Conservation (phyloP, 495 filamentous ascomycete genomes). For the Penicillium paxilli region DNA sequence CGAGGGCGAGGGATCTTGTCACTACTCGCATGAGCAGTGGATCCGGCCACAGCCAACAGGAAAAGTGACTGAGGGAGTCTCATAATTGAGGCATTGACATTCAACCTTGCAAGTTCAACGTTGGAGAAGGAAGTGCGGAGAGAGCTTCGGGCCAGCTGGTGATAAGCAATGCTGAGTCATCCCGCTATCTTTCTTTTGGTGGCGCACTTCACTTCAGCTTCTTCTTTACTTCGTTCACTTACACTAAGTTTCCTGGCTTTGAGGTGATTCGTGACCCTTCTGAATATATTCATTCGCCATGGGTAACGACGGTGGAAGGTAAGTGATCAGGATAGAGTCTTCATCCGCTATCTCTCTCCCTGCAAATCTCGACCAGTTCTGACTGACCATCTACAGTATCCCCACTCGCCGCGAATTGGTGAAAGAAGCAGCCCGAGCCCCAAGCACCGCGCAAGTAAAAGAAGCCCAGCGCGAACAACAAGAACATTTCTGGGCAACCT, state of each 20-base stretch:
- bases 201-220: too few species aligned
- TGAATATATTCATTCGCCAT: too few species aligned
- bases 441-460: conserved; percentile 87
- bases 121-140: conserved; percentile 31
- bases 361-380: too few species aligned
- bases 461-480: conserved; percentile 80
- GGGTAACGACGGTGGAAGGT: conserved; percentile 93
- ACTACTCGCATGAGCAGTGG: conserved; percentile 37
- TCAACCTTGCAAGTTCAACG: too few species aligned
- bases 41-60: conserved; percentile 38
- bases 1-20: conserved; percentile 54
- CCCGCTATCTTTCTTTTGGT: conserved; percentile 23
- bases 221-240: too few species aligned
- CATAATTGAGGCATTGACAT: conserved; percentile 50
- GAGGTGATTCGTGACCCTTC: too few species aligned
- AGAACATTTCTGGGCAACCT: conserved; percentile 80
- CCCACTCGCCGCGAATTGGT: conserved; percentile 95
- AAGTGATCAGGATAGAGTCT: conserved; percentile 20
- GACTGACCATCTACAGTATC: conserved; percentile 53
- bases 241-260: too few species aligned
- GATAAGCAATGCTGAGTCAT: conserved; percentile 31
- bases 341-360: too few species aligned
- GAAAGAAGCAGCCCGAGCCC: conserved; percentile 77
- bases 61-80: conserved; percentile 42
- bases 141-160: conserved; percentile 45